Base-by-base conservation (phyloP, 2,329 filamentous ascomycete species). In the Rutstroemia sp. region DNA sequence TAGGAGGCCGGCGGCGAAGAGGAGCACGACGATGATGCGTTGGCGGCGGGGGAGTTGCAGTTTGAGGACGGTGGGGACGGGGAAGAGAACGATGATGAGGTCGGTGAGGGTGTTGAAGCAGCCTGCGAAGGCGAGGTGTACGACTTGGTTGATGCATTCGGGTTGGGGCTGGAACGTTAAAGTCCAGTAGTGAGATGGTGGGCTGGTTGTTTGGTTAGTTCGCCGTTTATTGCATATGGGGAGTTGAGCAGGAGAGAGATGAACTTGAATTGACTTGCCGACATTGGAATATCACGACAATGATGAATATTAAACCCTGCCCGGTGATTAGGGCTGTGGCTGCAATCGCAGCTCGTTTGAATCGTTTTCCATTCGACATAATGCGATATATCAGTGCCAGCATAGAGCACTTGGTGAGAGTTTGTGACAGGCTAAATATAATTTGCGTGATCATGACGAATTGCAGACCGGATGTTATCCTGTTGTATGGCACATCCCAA, bases 21-120 rank as follows among this genome's bases (percentile, higher is more conserved):
- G 73, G 4, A 72, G 62, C 1, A 71, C 69, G 4, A 81, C 67
- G 2, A 74, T 72, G 17, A 73, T 58, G 48, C 75, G 75, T 58
- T 81, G 77, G 46, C 72, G 75, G 14, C 61, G 60, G 1, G 77
- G 74, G 49, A 81, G 68, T 49, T 76, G 71, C 1, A 79, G 65
- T 21, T 68, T 65, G 53, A 73, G 65, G 4, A 79, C 71, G 4
- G 73, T 75, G 14, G 71, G 71, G 48, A 80, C 73, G 0, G 78
- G 79, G 3, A 82, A 67, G 0, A 76, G 62, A 39, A 78, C 76
- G 27, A 79, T 74, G 16, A 77, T 64, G 45, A 84, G 73, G 66
- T 85, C 80, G 10, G 79, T 82, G 41, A 77, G 62, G 46, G 82
- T 83, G 67, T 84, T 84, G 57, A 82, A 73, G 25, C 78, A 75